Base-by-base conservation (phyloP, 2,329 filamentous ascomycete genomes). In the Colletotrichum simmondsii region DNA sequence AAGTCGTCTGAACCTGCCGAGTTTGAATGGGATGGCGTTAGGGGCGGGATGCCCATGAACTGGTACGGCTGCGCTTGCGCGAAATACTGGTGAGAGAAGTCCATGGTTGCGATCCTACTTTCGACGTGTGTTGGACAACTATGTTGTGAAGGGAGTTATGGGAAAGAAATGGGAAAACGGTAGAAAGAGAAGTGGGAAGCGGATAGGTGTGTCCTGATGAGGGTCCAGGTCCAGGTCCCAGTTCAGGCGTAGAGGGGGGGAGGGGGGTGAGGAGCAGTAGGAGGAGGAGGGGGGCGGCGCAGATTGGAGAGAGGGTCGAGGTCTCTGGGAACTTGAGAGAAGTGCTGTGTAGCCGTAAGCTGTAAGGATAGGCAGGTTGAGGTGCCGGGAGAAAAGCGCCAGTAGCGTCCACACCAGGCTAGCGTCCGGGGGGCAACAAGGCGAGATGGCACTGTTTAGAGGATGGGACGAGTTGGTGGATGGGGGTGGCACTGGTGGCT, bases 1-100 rank as follows among this genome's bases (percentile, higher is more conserved):
- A 87, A 90, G 67, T 90, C 88, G 69, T 90, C 88, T 49, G 88
- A 89, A 32, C 83, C 82, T 57, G 86, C 85, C 68, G 88, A 88
- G 77, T 87, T 87, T 70, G 88, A 87, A 79, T 88, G 86, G 69
- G 88, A 88, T 35, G 88, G 88, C 74, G 88, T 89, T 78, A 89
- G 78, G 60, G 87, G 87, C 69, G 86, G 82, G 66, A 90, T 85
- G 75, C 85, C 83, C 79, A 90, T 85, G 79, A 89, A 90, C 77
- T 86, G 87, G 81, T 88, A 89, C 62, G 86, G 82, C 81, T 88
- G 86, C 72, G 83, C 78, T 77, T 83, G 83, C 63, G 84, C 75
- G 76, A 84, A 87, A 79, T 88, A 90, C 58, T 84, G 80, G 75
- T 87, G 88, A 59, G 86, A 83, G 80, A 87, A 90, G 79, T 90